Evolutionary conservation across 768 basidiomycete genomes (phyloP), one percentile per base, ranked within the genome.

Genomic region (Phylloporus arenicola): DNA sequence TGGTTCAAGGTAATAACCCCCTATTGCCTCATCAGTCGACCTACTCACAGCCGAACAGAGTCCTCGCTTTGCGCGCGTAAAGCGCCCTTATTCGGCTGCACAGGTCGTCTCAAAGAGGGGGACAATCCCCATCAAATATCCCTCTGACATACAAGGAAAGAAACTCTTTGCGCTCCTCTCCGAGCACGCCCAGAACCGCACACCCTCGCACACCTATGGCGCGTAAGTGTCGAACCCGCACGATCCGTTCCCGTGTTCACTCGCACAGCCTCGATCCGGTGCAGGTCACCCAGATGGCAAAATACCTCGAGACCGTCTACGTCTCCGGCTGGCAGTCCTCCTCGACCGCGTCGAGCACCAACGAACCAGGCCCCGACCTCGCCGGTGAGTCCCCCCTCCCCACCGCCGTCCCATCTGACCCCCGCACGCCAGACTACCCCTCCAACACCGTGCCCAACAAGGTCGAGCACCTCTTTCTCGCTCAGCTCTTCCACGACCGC

Each of bases 391-490:
- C 22, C 2, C 33, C 8, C 41, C 25, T 25, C 25, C 25, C 3
- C 25, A 25, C 7, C 25, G 25, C 25, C 25, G 25, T n/a, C n/a
- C n/a, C n/a, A n/a, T 38, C 31, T 52, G 49, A 59, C 22, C 33
- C 10, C 30, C 30, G 6, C 13, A 51, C 38, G 19, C 0, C 51
- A 92, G 94, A 97, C 69, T 97, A 98, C 72, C 96, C 96, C 2
- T 95, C 89, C 44, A 97, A 98, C 75, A 98, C 96, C 19, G 95
- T 98, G 1, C 96, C 96, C 2, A 92, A 91, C 78, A 97, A 97
- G 77, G 96, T 98, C 55, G 92, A 97, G 68, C 96, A 98, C 56
- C 78, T 98, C 47, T 98, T 98, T 81, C 81, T 87, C 78, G 95
- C 96, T 0, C 96, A 98, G 67, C 83, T 98, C 38, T 98, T 98